A percentile compares a stretch with the other conserved stretches of the same genome.
phyloP scores from a whole-genome alignment of 2,329 filamentous ascomycete species.

The Fusarium musae region DNA sequence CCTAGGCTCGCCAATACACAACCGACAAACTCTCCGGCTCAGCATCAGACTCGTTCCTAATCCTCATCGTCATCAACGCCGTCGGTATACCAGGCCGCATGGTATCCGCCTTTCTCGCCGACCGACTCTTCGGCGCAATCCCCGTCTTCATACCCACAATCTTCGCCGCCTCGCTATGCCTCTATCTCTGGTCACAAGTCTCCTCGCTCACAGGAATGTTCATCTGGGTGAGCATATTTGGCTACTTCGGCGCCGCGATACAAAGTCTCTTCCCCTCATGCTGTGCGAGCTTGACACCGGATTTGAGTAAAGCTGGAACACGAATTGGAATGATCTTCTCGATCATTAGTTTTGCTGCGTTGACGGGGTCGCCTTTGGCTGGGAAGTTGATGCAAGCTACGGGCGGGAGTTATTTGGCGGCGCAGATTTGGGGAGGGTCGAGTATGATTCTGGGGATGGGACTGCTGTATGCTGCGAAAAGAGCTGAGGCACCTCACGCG shows the following conservation, averaged over 20 bases:
- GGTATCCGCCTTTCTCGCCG: slow-evolving; percentile 65
- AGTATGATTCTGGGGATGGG: slow-evolving; percentile 56
- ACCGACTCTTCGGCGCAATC: slow-evolving; percentile 63
- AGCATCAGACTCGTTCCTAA: slow-evolving; percentile 63
- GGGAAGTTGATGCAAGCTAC: slow-evolving; percentile 60
- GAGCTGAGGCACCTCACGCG: slow-evolving; percentile 41
- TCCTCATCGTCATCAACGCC: slow-evolving; percentile 70
- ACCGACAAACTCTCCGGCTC: slow-evolving; percentile 57
- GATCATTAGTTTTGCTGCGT: slow-evolving; percentile 63
- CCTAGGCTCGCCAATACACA: slow-evolving; percentile 53
- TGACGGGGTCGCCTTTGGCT: slow-evolving; percentile 66
- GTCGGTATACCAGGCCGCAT: slow-evolving; percentile 67
- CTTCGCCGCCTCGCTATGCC: slow-evolving; percentile 56
- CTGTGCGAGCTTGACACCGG: slow-evolving; percentile 58
- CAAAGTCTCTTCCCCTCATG: slow-evolving; percentile 73
- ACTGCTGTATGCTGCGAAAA: slow-evolving; percentile 55
- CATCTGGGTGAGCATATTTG: slow-evolving; percentile 71
- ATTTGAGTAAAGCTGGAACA: slow-evolving; percentile 64
- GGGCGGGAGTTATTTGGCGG: slow-evolving; percentile 59
- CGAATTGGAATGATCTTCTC: slow-evolving; percentile 71
- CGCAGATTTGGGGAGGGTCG: slow-evolving; percentile 62
- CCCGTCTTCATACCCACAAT: slow-evolving; percentile 65
- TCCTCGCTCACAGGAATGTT: slow-evolving; percentile 54
- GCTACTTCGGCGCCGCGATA: slow-evolving; percentile 70
- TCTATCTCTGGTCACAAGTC: slow-evolving; percentile 67